phyloP scores from a whole-genome alignment of 192 early-diverging fungal genomes.

The Backusella luteola region DNA sequence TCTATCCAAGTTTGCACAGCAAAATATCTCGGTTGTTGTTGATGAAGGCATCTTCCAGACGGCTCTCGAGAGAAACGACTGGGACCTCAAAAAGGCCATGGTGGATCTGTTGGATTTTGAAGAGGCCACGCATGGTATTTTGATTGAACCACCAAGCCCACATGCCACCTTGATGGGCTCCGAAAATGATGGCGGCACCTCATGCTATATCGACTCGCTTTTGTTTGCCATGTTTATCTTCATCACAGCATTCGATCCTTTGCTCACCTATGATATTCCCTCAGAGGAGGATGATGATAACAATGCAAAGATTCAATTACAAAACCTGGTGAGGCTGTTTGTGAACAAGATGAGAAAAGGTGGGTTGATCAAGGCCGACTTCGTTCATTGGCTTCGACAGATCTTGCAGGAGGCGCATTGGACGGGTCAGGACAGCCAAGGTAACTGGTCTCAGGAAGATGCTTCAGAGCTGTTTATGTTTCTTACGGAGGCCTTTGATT shows the following conservation, averaged over 20 bases:
- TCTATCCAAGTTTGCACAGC: constrained; percentile 6
- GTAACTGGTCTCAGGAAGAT: constrained; percentile 1
- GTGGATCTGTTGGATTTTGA: constrained; percentile 28
- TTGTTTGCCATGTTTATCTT: neutral
- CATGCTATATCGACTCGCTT: neutral
- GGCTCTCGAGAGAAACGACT: constrained; percentile 31
- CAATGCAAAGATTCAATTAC: neutral
- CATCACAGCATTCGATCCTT: neutral
- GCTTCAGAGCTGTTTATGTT: constrained; percentile 4
- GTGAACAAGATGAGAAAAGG: constrained; percentile 1
- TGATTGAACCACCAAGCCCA: constrained; percentile 11
- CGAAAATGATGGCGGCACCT: neutral
- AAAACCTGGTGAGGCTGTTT: neutral
- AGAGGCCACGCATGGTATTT: constrained; percentile 38
- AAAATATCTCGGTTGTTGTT: constrained; percentile 6
- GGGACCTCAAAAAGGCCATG: constrained; percentile 30
- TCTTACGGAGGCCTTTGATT: neutral
- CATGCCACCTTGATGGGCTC: neutral
- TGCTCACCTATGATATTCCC: neutral
- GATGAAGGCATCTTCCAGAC: constrained; percentile 2
- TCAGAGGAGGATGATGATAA: neutral
- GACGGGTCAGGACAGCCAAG: neutral
- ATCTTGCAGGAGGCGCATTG: neutral
- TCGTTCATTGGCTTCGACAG: neutral
- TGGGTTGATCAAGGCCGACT: neutral